Evolutionary conservation across 139 green algal genomes (phyloP).

Genomic region (Coelastrella sp.): DNA sequence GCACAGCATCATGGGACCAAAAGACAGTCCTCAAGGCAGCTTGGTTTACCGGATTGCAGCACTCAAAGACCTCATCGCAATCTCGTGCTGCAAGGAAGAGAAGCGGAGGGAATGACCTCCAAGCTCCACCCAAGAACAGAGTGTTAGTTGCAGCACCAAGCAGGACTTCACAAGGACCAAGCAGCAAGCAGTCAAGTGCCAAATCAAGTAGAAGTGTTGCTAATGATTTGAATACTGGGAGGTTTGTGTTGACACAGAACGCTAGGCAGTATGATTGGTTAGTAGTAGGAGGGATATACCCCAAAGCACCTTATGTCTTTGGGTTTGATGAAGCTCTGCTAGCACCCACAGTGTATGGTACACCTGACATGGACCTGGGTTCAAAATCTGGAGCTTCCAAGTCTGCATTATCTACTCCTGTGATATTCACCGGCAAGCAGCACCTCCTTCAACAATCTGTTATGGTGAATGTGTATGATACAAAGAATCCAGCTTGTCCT

Average conservation of each 20-base stretch:
- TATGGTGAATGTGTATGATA: conserved; percentile 15
- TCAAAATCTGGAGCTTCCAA: neutral
- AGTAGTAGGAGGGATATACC: neutral
- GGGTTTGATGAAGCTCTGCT: neutral
- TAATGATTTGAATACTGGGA: too few relatives aligned
- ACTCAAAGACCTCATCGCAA: neutral
- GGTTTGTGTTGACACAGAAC: neutral
- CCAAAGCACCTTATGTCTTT: neutral
- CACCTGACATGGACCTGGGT: too few relatives aligned
- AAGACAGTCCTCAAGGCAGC: neutral
- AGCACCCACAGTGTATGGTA: neutral
- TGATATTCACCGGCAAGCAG: neutral
- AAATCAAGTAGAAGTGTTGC: neutral
- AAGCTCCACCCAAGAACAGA: too few relatives aligned
- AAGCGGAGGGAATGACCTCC: too few relatives aligned
- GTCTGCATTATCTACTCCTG: neutral
- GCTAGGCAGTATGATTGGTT: neutral
- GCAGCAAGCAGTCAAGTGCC: neutral
- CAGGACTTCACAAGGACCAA: too few relatives aligned
- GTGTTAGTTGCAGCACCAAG: too few relatives aligned
- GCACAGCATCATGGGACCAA: neutral
- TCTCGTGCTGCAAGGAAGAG: too few relatives aligned
- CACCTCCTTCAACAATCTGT: neutral
- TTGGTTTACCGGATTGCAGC: neutral
- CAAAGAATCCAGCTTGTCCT: neutral